Base-by-base conservation (phyloP, 208 protist genomes). In the Acanthamoeba sp. region DNA sequence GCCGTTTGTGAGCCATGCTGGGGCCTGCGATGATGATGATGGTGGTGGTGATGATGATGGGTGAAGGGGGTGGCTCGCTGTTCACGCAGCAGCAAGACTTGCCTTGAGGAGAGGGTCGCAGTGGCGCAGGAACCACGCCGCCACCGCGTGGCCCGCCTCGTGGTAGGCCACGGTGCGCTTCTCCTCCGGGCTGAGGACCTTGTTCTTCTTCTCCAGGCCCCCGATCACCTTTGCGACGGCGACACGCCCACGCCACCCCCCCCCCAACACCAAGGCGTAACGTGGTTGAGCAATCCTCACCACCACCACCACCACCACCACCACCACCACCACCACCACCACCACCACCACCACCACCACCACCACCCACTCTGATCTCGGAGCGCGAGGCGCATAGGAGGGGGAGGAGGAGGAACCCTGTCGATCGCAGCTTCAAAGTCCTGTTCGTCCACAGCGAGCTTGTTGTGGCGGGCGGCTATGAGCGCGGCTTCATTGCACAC, bases 401-500 rank as follows among this genome's bases (percentile, higher is more conserved):
- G 45, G 20, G 96, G 85, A 96, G 69, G 98, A 98, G 27, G 98
- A 59, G 99, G 97, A 20, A 99, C 98, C 16, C 99, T 97, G 89
- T 99, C 99, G 57, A 99, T 97, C 38, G 99, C 99, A 38, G 96
- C 94, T 95, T 99, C 98, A 95, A 99, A 99, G 96, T 99, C 96
- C n/a, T 93, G 66, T 9, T 97, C 78, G 22, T 95, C 93, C 10
- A 99, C 98, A 38, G 78, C 40, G 62, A 96, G 92, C 40, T 97
- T 97, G 69, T 94, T 95, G 59, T 97, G 91, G 42, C 99, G 97
- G 40, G 98, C 98, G 6, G 99, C 99, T 88, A 99, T 98, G 59
- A 99, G 98, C 16, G 99, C 99, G 2, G 98, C 98, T 97, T 99
- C 99, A 95, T 99, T 99, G 97, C 98, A 99, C 12, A 99, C 98